Conservation (phyloP, 768 basidiomycete species). For the Mycena leptocephala region DNA sequence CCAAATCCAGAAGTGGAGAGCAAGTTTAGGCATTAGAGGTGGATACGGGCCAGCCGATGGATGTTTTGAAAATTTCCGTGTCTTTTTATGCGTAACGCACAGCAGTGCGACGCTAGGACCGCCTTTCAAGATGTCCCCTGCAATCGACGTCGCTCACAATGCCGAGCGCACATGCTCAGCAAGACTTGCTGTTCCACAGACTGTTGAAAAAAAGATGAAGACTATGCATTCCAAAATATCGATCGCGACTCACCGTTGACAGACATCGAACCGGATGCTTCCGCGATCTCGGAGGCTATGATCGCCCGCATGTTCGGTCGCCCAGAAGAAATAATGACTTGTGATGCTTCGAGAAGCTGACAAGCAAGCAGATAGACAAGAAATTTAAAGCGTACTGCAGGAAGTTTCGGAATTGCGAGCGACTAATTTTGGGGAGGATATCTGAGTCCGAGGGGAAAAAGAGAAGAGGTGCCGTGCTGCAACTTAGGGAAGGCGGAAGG, state of each 20-base stretch:
- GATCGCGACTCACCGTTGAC: slow-evolving; percentile 61
- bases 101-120: slow-evolving; percentile 53
- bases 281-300: slow-evolving; percentile 48
- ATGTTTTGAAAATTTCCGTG: no score
- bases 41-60: no score
- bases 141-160: slow-evolving; percentile 49
- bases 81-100: slow-evolving; percentile 52
- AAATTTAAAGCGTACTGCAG: no score
- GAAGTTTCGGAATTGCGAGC: no score
- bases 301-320: slow-evolving; percentile 53
- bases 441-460: no score
- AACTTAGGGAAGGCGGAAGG: no score
- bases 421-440: no score
- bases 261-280: slow-evolving; percentile 51
- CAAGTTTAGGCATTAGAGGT: no score
- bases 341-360: slow-evolving; percentile 42
- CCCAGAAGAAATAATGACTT: slow-evolving; percentile 44
- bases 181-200: slow-evolving; percentile 58
- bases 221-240: background rate
- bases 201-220: slow-evolving; percentile 38
- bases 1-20: no score
- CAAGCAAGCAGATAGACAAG: no score
- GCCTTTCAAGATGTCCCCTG: slow-evolving; percentile 48
- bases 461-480: no score
- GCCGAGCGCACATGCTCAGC: slow-evolving; percentile 53